Base-by-base conservation (phyloP, 164 flowering plant genomes). In the Chimonanthus salicifolius region DNA sequence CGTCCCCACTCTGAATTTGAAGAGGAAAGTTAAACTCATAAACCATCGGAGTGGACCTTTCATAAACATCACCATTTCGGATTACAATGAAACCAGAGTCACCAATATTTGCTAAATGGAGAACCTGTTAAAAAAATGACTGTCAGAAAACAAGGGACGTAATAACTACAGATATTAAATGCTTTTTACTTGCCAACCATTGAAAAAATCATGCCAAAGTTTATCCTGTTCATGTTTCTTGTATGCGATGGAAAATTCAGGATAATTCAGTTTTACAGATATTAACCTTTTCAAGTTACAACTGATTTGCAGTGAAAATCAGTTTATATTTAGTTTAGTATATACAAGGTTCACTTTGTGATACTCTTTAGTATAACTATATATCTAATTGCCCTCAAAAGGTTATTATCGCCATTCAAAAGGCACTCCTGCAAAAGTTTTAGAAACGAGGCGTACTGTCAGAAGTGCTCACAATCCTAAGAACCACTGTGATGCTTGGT, bases 61-160 rank as follows among this genome's bases (percentile, higher is more conserved):
- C 71, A 60, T 79, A 77, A 58, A 92, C 82, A 65, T 79, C 58
- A n/a, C 89, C 91, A 83, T 94, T 73, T 79, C 96, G 86, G 70
- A 92, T 78, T 66, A 94, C 72, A 67, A 90, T 68, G 74, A 90
- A 87, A 21, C 97, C 94, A 3, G 95, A 82, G 73, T 94, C 88
- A 47, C 98, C 98, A 77, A 94, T 81, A 82, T 88, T 92, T 49
- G 87, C 94, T 69, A 84, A 90, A 76, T 83, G 87, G 70, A 94
- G 88, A 80, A 72, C 87, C 98, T 94, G 87, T 49, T 54, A 13
- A n/a, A 33, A 70, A 58, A 49, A 74, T 18, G 66, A 45, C 67
- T 72, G 43, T 73, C 33, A 68, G 62, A 54, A 54, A 13, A 8
- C 2, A 5, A 54, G 16, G 44, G 62, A 15, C 46, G 13, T 4